phyloP scores from a whole-genome alignment of 1,284 basidiomycete genomes.

The Agaricales sp. region DNA sequence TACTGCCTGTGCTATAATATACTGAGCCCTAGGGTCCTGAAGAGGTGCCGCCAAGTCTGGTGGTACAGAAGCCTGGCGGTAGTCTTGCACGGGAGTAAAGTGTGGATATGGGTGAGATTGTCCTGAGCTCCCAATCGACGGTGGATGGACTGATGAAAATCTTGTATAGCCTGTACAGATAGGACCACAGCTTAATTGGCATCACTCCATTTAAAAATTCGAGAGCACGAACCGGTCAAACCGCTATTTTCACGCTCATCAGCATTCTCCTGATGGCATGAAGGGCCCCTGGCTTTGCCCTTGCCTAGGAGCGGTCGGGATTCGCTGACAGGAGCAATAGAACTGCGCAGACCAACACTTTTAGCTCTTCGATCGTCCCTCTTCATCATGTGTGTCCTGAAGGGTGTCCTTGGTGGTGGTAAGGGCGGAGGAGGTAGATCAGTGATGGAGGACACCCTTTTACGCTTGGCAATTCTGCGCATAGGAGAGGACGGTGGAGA shows the following conservation, averaged over 20 bases:
- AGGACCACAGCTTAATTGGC: background rate
- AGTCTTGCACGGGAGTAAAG: constrained; percentile 6
- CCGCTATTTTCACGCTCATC: background rate
- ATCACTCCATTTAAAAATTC: background rate
- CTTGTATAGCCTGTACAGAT: background rate
- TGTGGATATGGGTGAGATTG: constrained; percentile 2
- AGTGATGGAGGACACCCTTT: background rate
- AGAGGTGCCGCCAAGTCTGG: constrained; percentile 9
- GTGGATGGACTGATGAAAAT: background rate
- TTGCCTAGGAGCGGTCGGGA: constrained; percentile 7
- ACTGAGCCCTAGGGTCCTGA: constrained; percentile 23
- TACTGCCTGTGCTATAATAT: constrained; percentile 23
- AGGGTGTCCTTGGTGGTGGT: background rate
- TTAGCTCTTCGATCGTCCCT: background rate
- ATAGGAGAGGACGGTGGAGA: background rate
- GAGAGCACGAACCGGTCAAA: background rate
- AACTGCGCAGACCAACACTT: background rate
- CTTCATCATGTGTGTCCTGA: too few relatives aligned
- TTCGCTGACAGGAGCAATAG: background rate
- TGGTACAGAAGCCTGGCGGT: constrained; percentile 7
- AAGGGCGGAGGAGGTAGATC: background rate
- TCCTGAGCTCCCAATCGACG: background rate
- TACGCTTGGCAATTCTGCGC: background rate
- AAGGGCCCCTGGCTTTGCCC: constrained; percentile 11
- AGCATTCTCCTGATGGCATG: background rate